Evolutionary conservation across 345 rosid species (phyloP), one percentile per base, ranked within the genome.

Genomic region (Angophora floribunda): DNA sequence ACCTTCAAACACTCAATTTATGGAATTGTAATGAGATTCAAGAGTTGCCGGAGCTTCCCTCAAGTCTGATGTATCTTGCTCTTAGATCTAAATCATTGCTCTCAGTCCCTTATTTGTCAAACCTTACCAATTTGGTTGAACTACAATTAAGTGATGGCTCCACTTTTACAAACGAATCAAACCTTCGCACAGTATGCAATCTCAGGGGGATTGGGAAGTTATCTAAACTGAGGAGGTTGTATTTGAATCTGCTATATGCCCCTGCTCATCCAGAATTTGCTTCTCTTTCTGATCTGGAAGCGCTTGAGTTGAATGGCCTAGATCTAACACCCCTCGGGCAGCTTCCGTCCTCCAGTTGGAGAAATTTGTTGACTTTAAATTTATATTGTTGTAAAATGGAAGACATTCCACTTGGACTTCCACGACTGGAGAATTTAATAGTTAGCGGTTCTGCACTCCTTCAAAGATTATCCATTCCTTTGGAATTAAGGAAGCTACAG

Each of bases 381-480:
- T 10, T 57, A 22, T 0, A 0, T 26, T 0, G 3, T 1, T 59
- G 65, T 26, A 30, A 59, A 59, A 0, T 59, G 65, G 0, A 26
- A 59, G 30, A 59, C 65, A 59, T 26, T 61, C 15, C 13, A 26
- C 30, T 26, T 12, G 67, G 30, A 61, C 67, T 61, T 12, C 32
- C 30, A 0, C 67, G 7, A 26, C 67, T 26, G 30, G 14, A 61
- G 67, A 5, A 26, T 4, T 26, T 61, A 61, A 11, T 2, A 4
- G 0, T 59, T 0, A 0, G 3, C 3, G 0, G 0, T 1, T 59
- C 0, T 26, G 6, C 0, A 26, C 15, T 0, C 30, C 30, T 59
- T 26, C 1, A 0, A 6, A 61, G 67, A 61, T 12, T 61, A 61
- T 61, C 67, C 6, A 26, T 61, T 61, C 14, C 67, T 26, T 12